These are phyloP conservation scores for Penicillium crustosum DNA, from an alignment of 2,329 filamentous ascomycete genomes.

Conservation along the genomic window DNA sequence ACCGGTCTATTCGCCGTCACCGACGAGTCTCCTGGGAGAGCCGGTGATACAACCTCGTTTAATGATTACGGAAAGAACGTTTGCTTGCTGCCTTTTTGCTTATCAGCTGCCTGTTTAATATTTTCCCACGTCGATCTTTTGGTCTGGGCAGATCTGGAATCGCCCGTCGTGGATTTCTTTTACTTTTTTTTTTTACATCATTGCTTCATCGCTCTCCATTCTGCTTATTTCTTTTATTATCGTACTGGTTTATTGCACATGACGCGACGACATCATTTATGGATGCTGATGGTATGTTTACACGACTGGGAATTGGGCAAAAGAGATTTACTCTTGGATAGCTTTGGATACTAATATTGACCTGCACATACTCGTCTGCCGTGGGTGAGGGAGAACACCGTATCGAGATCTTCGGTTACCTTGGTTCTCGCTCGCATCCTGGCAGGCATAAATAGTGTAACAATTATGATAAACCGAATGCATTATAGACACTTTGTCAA, in stretches of 20 bases:
- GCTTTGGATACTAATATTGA: constrained; percentile 18
- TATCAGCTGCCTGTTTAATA: background rate
- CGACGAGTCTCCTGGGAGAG: constrained; percentile 33
- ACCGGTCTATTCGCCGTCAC: constrained; percentile 24
- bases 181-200: background rate
- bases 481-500: background rate
- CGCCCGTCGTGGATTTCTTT: constrained; percentile 1
- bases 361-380: background rate
- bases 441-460: background rate
- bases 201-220: background rate
- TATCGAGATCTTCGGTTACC: background rate
- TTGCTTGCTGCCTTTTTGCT: background rate
- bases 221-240: background rate
- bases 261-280: constrained; percentile 16
- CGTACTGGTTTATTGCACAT: constrained; percentile 12
- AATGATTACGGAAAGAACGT: background rate
- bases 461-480: background rate
- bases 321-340: constrained; percentile 2
- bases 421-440: background rate
- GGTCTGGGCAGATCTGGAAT: constrained; percentile 13
- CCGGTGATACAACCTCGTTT: constrained; percentile 13
- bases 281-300: constrained; percentile 1
- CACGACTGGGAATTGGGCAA: background rate
- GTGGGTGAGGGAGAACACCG: background rate
- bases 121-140: background rate